A percentile compares a stretch with the other conserved stretches of the same genome.
These are phyloP conservation scores for Morella rubra DNA, from an alignment of 306 rosid genomes.

Conservation along the genomic window DNA sequence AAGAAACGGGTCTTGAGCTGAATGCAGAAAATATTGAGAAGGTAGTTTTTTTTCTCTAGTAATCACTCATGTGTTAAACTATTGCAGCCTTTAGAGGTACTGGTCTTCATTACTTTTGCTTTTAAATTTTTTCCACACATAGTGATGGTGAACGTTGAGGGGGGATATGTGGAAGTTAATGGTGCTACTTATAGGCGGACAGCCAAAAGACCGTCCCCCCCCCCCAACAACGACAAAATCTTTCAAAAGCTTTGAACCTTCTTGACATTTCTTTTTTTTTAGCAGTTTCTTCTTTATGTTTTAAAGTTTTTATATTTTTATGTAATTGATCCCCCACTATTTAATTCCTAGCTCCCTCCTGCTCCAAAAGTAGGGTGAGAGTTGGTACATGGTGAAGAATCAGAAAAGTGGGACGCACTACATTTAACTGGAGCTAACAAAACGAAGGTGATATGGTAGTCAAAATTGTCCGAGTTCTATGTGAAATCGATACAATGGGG, in stretches of 20 bases:
- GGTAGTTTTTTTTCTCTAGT: constrained; percentile 44
- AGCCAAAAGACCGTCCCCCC: no score
- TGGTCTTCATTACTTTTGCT: not conserved
- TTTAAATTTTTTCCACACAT: not conserved
- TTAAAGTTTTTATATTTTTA: no score
- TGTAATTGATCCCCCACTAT: no score
- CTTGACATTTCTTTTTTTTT: no score
- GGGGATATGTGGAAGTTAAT: not conserved
- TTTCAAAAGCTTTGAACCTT: no score
- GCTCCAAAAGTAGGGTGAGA: not conserved
- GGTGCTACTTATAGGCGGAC: not conserved
- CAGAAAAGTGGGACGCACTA: constrained; percentile 3
- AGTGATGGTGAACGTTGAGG: not conserved
- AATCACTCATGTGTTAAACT: not conserved
- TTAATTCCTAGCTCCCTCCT: no score
- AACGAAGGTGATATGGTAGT: constrained; percentile 7
- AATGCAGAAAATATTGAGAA: constrained; percentile 82
- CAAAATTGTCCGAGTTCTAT: not conserved
- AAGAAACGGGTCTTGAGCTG: constrained; percentile 84
- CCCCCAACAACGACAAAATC: no score
- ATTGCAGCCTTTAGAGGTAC: not conserved
- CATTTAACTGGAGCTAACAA: not conserved
- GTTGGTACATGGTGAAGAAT: not conserved
- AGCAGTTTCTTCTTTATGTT: no score
- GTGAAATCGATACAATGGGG: not conserved